These are phyloP conservation scores for Schwanniomyces sp. DNA, from an alignment of 805 yeast species.

Conservation along the genomic window DNA sequence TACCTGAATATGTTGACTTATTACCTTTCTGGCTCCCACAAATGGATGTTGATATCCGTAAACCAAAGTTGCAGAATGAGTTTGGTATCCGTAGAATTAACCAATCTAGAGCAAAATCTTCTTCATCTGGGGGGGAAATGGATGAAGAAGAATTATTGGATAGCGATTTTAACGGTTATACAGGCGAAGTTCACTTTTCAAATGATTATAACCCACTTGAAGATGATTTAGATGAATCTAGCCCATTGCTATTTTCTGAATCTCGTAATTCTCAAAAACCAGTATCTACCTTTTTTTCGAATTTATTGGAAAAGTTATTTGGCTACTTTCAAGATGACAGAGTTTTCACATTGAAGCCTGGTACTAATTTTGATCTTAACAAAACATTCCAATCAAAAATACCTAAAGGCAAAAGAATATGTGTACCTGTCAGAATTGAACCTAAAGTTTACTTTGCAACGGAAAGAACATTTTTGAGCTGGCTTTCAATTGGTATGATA, in stretches of 20 bases:
- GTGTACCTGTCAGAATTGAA: slow-evolving; percentile 94
- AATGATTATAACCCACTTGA: slow-evolving; percentile 47
- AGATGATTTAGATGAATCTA: slow-evolving; percentile 49
- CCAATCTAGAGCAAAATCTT: slow-evolving; percentile 21
- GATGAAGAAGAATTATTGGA: slow-evolving; percentile 71
- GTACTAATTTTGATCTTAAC: slow-evolving; percentile 46
- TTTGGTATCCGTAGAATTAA: slow-evolving; percentile 60
- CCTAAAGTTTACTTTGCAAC: slow-evolving; percentile 99
- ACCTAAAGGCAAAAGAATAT: slow-evolving; percentile 86
- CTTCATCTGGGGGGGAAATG: slow-evolving; percentile 54
- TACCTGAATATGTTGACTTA: slow-evolving; percentile 78
- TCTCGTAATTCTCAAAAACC: slow-evolving; percentile 31
- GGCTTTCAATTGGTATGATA: slow-evolving; percentile 89
- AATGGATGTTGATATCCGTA: slow-evolving; percentile 92
- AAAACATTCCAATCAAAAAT: slow-evolving; percentile 53
- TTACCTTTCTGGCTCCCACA: slow-evolving; percentile 98
- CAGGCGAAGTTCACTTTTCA: slow-evolving; percentile 40
- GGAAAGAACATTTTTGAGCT: slow-evolving; percentile 89
- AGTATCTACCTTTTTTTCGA: slow-evolving; percentile 30
- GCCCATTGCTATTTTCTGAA: slow-evolving; percentile 43
- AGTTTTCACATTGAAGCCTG: slow-evolving; percentile 43
- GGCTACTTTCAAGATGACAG: slow-evolving; percentile 46
- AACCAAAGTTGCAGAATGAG: slow-evolving; percentile 64
- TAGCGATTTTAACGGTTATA: slow-evolving; percentile 24
- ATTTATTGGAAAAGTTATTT: slow-evolving; percentile 35